Conservation (phyloP, 78 protist species). For the Chrysochromulina tobinii region DNA sequence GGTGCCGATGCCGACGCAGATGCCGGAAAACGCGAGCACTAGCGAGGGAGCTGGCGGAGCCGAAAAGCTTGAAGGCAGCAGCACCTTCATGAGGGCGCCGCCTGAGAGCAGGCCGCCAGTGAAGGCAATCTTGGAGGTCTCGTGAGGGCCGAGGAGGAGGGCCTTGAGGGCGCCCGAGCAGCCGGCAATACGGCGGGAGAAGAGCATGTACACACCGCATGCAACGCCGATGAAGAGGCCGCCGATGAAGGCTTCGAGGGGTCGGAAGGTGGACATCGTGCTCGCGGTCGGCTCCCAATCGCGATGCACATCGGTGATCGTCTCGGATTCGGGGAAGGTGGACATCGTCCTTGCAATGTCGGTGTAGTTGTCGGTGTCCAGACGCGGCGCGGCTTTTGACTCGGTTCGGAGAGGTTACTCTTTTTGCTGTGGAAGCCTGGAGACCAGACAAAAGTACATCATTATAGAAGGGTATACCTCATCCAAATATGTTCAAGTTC, state of each 20-base stretch:
- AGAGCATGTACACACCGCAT: background rate
- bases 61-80: background rate
- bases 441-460: too few species aligned
- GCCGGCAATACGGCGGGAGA: background rate
- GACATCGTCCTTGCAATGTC: too few species aligned
- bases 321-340: too few species aligned
- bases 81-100: background rate
- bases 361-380: too few species aligned
- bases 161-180: slow-evolving; percentile 17
- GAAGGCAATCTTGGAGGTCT: background rate
- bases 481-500: too few species aligned
- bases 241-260: background rate
- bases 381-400: too few species aligned
- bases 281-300: too few species aligned
- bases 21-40: background rate
- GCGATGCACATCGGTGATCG: too few species aligned
- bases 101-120: background rate
- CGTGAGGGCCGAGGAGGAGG: background rate
- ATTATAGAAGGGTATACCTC: too few species aligned
- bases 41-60: background rate
- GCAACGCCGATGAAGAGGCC: slow-evolving; percentile 1
- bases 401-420: too few species aligned
- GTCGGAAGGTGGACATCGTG: too few species aligned
- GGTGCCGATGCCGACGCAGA: slow-evolving; percentile 43
- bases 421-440: too few species aligned